phyloP scores from a whole-genome alignment of 2,329 filamentous ascomycete genomes.

The Cylindrodendrum hubeiense region DNA sequence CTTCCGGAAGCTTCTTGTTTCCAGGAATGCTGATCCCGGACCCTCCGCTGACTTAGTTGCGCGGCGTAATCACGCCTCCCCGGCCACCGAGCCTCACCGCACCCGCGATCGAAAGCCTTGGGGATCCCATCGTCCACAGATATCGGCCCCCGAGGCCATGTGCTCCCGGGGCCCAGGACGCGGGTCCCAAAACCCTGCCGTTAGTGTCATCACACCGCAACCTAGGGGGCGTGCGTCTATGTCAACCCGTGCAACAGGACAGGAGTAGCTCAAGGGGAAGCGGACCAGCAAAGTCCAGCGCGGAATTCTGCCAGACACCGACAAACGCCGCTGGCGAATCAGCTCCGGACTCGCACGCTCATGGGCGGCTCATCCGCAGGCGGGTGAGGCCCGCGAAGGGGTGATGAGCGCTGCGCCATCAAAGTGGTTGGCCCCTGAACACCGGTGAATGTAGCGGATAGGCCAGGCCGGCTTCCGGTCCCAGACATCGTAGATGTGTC shows the following conservation, averaged over 20 bases:
- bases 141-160: conserved; percentile 34
- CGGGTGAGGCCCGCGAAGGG: conserved; percentile 10
- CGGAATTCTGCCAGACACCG: conserved; percentile 8
- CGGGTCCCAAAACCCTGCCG: conserved; percentile 17
- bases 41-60: conserved; percentile 9
- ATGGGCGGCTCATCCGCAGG: conserved; percentile 27
- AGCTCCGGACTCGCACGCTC: conserved; percentile 29
- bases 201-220: conserved; percentile 24
- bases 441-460: conserved; percentile 16
- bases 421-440: conserved; percentile 17
- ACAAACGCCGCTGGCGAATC: conserved; percentile 35
- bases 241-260: background rate
- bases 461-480: conserved; percentile 2
- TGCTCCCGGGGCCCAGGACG: conserved; percentile 31
- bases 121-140: conserved; percentile 37
- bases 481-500: background rate
- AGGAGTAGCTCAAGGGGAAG: background rate
- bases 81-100: conserved; percentile 26
- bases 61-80: conserved; percentile 9
- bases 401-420: conserved; percentile 1
- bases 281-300: background rate
- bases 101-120: conserved; percentile 25
- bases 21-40: conserved; percentile 21
- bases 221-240: conserved; percentile 8
- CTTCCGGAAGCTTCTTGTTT: background rate